These are phyloP conservation scores for Candida adriatica DNA, from an alignment of 805 yeast species.

Conservation along the genomic window DNA sequence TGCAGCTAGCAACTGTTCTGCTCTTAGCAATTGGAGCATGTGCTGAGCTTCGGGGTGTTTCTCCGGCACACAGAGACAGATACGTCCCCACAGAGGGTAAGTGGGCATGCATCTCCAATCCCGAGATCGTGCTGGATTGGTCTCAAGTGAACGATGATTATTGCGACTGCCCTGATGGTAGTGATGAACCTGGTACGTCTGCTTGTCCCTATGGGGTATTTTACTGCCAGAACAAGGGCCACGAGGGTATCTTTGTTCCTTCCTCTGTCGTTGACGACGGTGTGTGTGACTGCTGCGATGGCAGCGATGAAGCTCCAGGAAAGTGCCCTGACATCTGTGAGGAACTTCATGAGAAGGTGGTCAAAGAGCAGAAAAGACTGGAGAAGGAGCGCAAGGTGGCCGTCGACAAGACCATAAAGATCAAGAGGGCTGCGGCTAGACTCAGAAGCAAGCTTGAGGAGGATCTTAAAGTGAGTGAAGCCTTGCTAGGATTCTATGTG, in stretches of 20 bases:
- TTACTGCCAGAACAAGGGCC: slow-evolving; percentile 76
- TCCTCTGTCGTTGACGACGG: slow-evolving; percentile 78
- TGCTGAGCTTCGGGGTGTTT: slow-evolving; percentile 4
- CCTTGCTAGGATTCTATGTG: slow-evolving; percentile 4
- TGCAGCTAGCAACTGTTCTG: no score
- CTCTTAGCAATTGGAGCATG: no score
- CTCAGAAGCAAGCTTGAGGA: slow-evolving; percentile 16
- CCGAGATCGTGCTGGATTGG: slow-evolving; percentile 53
- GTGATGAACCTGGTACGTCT: slow-evolving; percentile 93
- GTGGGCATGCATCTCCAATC: slow-evolving; percentile 68
- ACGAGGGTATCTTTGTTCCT: slow-evolving; percentile 53
- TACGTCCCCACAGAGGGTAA: slow-evolving; percentile 47
- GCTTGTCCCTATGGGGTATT: slow-evolving; percentile 60
- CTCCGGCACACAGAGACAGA: slow-evolving; percentile 26
- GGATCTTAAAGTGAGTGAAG: slow-evolving; percentile 4
- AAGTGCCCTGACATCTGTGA: slow-evolving; percentile 24
- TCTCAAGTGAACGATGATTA: slow-evolving; percentile 76
- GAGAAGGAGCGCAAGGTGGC: slow-evolving; percentile 16
- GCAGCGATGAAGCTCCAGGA: slow-evolving; percentile 63
- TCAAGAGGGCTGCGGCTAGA: slow-evolving; percentile 18
- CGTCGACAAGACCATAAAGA: slow-evolving; percentile 13
- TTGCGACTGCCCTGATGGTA: slow-evolving; percentile 97
- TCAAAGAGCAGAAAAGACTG: slow-evolving; percentile 1
- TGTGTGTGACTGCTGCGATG: slow-evolving; percentile 96
- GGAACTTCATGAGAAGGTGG: slow-evolving; percentile 22